Base-by-base conservation (phyloP, 2,329 filamentous ascomycete genomes). In the Verticillium nonalfalfae region DNA sequence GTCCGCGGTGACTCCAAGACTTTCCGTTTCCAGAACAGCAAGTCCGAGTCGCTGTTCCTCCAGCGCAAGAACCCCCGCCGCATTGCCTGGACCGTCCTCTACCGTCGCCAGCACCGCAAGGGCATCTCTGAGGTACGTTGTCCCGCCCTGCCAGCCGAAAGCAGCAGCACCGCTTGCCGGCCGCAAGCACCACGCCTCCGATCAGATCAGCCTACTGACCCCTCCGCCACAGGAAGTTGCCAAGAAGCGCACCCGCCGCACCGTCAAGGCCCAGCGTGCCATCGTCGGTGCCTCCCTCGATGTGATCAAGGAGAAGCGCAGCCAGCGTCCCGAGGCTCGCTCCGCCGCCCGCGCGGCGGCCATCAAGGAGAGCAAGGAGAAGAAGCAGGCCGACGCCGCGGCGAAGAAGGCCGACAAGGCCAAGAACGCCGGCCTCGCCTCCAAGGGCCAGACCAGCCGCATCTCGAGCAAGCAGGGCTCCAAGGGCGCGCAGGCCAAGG, bases 51-150 rank as follows among this genome's bases (percentile, higher is more conserved):
- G 72, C 91, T 99, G 72, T 99, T 99, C 89, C 91, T 98, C 74
- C 95, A 99, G 88, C 94, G 95, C 87, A 99, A 99, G 92, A 99
- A 99, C 89, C 95, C 95, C 79, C 94, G 95, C 82, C 93, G 94
- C 80, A 98, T 99, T 81, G 89, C 94, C 73, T 99, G 95, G 95
- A 99, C 95, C 71, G 89, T 93, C 75, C 91, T 99, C 69, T 99
- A 91, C 91, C 90, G 95, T 81, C 91, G 94, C 83, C 91, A 96
- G 85, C 94, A 97, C 90, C 95, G 93, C 87, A 99, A 99, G 93
- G 95, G 95, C 90, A 96, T 98, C 84, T 96, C 94, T 87, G 95
- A 99, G 93, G 95, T 98, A 90, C 84, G 90, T 79, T 59, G 64
- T 60, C 14, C 57, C 63, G 7, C 14, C 2, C 18, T 6, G 11